Conservation (phyloP, 2,329 filamentous ascomycete species). For the Fusarium nurragi region DNA sequence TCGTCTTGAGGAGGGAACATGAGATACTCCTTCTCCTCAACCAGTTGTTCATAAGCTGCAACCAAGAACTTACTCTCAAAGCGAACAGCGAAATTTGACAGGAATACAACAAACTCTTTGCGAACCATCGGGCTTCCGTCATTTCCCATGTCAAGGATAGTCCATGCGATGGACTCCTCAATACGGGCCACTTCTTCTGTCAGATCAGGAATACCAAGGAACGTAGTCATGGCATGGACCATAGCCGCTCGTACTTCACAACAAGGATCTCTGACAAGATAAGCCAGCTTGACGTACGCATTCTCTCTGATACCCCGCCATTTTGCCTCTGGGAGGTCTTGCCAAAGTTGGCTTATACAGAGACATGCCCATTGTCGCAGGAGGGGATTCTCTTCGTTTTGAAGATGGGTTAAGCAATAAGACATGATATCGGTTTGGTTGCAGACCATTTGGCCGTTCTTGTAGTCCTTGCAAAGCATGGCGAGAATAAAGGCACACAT, state of each 20-base stretch:
- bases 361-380: constrained; percentile 95
- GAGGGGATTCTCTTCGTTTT: constrained; percentile 86
- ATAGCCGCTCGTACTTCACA: constrained; percentile 94
- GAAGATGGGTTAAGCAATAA: constrained; percentile 83
- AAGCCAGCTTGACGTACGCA: constrained; percentile 82
- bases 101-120: constrained; percentile 91
- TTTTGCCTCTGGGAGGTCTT: constrained; percentile 89
- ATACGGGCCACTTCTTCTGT: constrained; percentile 91
- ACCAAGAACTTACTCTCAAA: constrained; percentile 95
- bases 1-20: constrained; percentile 65
- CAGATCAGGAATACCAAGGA: constrained; percentile 91
- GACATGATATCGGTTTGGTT: constrained; percentile 90
- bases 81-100: constrained; percentile 88
- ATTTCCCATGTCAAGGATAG: constrained; percentile 88
- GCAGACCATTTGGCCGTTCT: constrained; percentile 90
- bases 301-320: constrained; percentile 93
- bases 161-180: constrained; percentile 90
- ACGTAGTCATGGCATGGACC: constrained; percentile 91
- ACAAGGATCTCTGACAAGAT: constrained; percentile 83
- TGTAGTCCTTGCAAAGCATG: constrained; percentile 96
- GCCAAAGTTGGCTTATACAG: constrained; percentile 94
- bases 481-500: constrained; percentile 99
- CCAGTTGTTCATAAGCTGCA: constrained; percentile 87
- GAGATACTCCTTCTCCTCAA: constrained; percentile 81
- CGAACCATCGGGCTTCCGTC: constrained; percentile 95